Evolutionary conservation across 2,329 filamentous ascomycete species (phyloP), one percentile per base, ranked within the genome.

Genomic region (Myriosclerotinia scirpicola): DNA sequence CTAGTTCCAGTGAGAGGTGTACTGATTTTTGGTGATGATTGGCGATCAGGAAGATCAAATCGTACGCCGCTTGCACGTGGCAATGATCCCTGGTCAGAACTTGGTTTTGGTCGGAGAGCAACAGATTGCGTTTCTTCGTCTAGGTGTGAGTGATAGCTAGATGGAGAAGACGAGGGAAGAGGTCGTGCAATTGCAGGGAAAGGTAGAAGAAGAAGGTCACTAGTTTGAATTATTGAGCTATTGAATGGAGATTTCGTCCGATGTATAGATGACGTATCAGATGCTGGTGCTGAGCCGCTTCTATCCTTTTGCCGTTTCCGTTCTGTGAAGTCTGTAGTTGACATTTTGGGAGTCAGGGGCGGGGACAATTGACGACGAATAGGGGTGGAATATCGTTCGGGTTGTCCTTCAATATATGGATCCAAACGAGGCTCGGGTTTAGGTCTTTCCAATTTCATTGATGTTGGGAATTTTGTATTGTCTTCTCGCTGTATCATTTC

Each of bases 401-500:
- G 1, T 22, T 50, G 40, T 44, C 7, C 44, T 42, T 54, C 60
- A 17, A 34, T n/a, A 36, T 36, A 52, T 38, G 52, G 40, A 22
- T 64, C 63, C 62, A 56, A 54, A 20, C 56, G 53, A n/a, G 63
- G 61, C 30, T 73, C 73, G 6, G 74, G 73, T 46, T 68, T 71
- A 50, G 66, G 67, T 53, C 71, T 69, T 62, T 74, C 69, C 2
- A 67, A 26, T 64, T 76, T 77, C 66, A 76, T 74, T 8, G 72
- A 73, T 30, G 68, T 69, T 30, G 71, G 71, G 48, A 73, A 76
- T 69, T 76, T 76, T 68, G 72, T 73, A 54, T 76, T 76, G 0
- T 76, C 75, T 60, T 77, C 75, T 34, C 55, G 54, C 40, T 68
- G 38, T 5, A 73, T 63, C 68, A 75, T 69, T 61, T 75, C 71